Base-by-base conservation (phyloP, 2,329 filamentous ascomycete species). In the Aspergillus caelatus region DNA sequence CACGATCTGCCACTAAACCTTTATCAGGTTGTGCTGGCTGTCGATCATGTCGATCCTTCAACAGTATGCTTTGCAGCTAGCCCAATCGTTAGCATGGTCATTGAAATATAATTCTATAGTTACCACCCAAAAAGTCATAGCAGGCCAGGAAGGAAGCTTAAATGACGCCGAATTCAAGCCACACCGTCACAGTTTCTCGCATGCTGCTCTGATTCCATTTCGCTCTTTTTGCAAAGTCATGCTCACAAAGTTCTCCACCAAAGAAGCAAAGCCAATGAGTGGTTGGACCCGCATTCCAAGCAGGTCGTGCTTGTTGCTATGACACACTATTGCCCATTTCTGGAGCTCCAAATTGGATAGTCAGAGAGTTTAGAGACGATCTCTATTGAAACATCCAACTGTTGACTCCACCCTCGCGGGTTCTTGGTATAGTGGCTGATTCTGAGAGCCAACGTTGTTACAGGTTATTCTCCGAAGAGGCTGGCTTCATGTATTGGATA, bases 1-100 rank as follows among this genome's bases (percentile, higher is more conserved):
- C 60, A 67, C 65, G 61, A 66, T 69, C 65, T 61, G 62, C 70
- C 65, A 70, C 66, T 62, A 65, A 67, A 23, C 57, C 61, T 60
- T 55, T 63, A 62, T 59, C 57, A 58, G 52, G 46, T 16, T 61
- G 57, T 21, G 26, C 52, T 62, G 60, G 55, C 43, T 48, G 62
- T 46, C 52, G 62, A 64, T 64, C 62, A 53, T 62, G 62, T 56
- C 58, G 62, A 64, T 64, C 58, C n/a, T 32, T 59, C 36, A 32
- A 41, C 46, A 26, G 36, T 14, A 26, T 23, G 7, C 34, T 39
- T 9, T 21, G 12, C 30, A 21, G 26, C 1, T 7, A 9, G 19
- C 16, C 45, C 45, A 23, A 28, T 48, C 23, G 26, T 30, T 28
- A 50, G 26, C 46, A 28, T 46, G 8, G 23, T 50, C 26, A 30